These are phyloP conservation scores for rapeseed (Brassica napus) DNA, from an alignment of 345 rosid genomes.

Conservation along the genomic window DNA sequence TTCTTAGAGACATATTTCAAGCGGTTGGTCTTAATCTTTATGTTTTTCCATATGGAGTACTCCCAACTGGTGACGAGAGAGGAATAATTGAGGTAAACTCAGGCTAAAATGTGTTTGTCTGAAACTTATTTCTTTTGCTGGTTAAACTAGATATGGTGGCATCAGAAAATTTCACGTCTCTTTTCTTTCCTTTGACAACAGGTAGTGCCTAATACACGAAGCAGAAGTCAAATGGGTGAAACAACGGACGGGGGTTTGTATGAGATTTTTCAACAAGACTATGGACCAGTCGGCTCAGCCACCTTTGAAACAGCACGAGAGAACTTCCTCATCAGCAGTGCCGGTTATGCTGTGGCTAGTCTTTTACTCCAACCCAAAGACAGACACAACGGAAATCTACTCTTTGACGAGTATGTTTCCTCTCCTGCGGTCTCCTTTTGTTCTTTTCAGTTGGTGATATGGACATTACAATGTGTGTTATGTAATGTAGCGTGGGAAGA, in stretches of 20 bases:
- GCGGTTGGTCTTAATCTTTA: conserved; percentile 86
- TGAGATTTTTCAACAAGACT: conserved; percentile 92
- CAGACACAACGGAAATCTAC: conserved; percentile 93
- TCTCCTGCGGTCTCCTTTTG: not conserved
- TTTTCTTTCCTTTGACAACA: conserved; percentile 22
- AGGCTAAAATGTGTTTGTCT: not conserved
- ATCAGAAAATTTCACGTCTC: not conserved
- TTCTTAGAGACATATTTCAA: conserved; percentile 77
- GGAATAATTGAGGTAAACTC: conserved; percentile 82
- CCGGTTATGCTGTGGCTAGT: conserved; percentile 94
- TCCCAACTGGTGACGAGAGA: conserved; percentile 86
- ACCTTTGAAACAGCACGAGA: conserved; percentile 77
- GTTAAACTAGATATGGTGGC: not conserved
- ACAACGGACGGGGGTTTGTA: conserved; percentile 89
- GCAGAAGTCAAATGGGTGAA: conserved; percentile 98
- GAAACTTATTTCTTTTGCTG: not conserved
- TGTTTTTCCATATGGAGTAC: conserved; percentile 92
- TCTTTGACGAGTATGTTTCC: conserved; percentile 59
- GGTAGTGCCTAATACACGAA: conserved; percentile 87
- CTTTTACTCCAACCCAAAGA: conserved; percentile 93
- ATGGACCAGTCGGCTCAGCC: conserved; percentile 82
- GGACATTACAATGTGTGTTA: conserved; percentile 5
- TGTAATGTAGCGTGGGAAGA: conserved; percentile 64
- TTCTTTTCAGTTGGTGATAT: not conserved
- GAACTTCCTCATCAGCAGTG: conserved; percentile 85